phyloP scores from a whole-genome alignment of 805 yeast genomes.

The Metschnikowia drakensbergensis region DNA sequence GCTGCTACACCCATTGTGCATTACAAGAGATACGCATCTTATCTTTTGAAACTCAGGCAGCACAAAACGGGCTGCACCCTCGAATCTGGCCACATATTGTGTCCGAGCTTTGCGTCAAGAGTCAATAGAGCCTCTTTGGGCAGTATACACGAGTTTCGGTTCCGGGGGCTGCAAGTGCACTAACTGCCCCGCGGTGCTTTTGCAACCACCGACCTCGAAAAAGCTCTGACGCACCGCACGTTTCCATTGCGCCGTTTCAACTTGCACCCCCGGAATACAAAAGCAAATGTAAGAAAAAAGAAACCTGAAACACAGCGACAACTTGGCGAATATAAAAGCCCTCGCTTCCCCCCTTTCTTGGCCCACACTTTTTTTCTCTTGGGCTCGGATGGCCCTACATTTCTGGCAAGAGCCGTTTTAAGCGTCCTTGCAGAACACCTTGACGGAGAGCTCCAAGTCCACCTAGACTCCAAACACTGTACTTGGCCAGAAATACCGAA shows the following conservation, averaged over 20 bases:
- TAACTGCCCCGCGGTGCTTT: conserved; percentile 1
- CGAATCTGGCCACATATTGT: not conserved
- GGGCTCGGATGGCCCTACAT: not conserved
- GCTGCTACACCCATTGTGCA: not conserved
- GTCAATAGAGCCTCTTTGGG: not conserved
- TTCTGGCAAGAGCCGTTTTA: not conserved
- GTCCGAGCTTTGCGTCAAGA: not conserved
- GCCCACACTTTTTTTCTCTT: not conserved
- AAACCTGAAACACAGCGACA: not conserved
- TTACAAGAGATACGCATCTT: conserved; percentile 2
- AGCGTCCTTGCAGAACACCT: not conserved
- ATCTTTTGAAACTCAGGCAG: not conserved
- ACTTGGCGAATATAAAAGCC: not conserved
- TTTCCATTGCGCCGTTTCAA: not conserved
- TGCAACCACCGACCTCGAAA: conserved; percentile 4
- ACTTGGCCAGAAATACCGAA: too few species aligned
- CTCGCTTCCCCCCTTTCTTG: not conserved
- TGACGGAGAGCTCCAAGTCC: too few species aligned
- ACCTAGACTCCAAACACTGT: too few species aligned
- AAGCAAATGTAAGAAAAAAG: not conserved
- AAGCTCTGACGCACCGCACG: not conserved
- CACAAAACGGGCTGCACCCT: not conserved
- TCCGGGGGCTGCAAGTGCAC: not conserved
- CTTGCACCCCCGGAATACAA: not conserved
- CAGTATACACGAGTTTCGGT: not conserved